Conservation (phyloP, 2,329 filamentous ascomycete genomes). For the Botrytis byssoidea region DNA sequence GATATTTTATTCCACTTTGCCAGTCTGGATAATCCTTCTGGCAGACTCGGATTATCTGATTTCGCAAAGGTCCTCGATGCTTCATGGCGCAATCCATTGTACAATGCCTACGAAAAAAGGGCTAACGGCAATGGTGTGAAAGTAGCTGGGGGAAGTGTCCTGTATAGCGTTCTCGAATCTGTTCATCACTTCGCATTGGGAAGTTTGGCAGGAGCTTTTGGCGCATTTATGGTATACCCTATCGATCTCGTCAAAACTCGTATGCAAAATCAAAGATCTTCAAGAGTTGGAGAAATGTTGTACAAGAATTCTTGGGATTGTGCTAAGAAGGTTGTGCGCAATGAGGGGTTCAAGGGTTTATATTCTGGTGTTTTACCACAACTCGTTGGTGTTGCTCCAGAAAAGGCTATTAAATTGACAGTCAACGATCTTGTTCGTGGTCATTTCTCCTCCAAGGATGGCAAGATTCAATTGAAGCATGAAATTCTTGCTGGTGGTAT, state of each 20-base stretch:
- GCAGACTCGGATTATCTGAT: constrained; percentile 75
- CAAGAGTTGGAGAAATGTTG: constrained; percentile 77
- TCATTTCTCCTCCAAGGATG: constrained; percentile 70
- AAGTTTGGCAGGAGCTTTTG: constrained; percentile 89
- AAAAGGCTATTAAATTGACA: constrained; percentile 98
- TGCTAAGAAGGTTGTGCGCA: constrained; percentile 85
- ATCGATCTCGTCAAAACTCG: constrained; percentile 98
- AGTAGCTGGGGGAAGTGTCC: constrained; percentile 53
- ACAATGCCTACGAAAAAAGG: constrained; percentile 32
- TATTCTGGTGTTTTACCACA: constrained; percentile 96
- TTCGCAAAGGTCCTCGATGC: constrained; percentile 95
- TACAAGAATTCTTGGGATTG: constrained; percentile 99
- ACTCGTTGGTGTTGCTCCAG: constrained; percentile 94
- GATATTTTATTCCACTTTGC: constrained; percentile 99
- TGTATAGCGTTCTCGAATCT: constrained; percentile 70
- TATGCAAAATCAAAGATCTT: constrained; percentile 92
- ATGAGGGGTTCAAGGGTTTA: constrained; percentile 84
- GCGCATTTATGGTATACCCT: constrained; percentile 98
- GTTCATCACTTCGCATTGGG: constrained; percentile 88
- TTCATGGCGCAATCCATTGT: constrained; percentile 70
- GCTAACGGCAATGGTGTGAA: constrained; percentile 47
- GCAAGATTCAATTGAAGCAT: constrained; percentile 65
- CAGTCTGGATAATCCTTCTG: constrained; percentile 84
- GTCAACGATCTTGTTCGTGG: constrained; percentile 91
- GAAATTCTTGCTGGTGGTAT: constrained; percentile 86